These are phyloP conservation scores for Aspergillus taichungensis DNA, from an alignment of 495 filamentous ascomycete genomes.

Conservation along the genomic window DNA sequence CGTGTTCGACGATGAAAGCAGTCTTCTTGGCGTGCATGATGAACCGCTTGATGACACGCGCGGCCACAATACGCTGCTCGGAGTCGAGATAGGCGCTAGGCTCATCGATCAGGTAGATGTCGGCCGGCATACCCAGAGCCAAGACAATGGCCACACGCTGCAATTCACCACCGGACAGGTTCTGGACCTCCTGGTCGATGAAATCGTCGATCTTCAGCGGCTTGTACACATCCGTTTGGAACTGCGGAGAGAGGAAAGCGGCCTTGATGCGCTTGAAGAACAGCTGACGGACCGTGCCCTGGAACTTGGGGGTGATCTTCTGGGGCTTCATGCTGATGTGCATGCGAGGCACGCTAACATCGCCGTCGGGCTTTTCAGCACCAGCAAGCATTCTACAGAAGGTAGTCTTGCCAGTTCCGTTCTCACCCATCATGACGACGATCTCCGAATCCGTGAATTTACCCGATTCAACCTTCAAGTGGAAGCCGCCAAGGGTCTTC, in stretches of 20 bases:
- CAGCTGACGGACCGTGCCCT: slow-evolving; percentile 86
- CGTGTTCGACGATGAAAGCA: slow-evolving; percentile 98
- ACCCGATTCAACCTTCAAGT: slow-evolving; percentile 70
- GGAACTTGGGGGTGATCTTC: slow-evolving; percentile 97
- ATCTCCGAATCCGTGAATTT: slow-evolving; percentile 97
- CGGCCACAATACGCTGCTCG: slow-evolving; percentile 95
- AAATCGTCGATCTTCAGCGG: slow-evolving; percentile 96
- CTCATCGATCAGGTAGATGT: slow-evolving; percentile 98
- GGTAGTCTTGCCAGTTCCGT: slow-evolving; percentile 91
- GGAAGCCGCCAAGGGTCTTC: slow-evolving; percentile 88
- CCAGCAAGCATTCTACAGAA: slow-evolving; percentile 96
- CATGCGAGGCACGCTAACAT: slow-evolving; percentile 73
- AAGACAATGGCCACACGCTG: slow-evolving; percentile 97
- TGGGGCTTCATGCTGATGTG: slow-evolving; percentile 99
- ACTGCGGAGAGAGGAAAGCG: slow-evolving; percentile 90
- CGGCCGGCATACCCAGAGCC: slow-evolving; percentile 88
- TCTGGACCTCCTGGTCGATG: slow-evolving; percentile 98
- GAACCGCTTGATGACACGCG: slow-evolving; percentile 97
- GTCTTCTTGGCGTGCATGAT: slow-evolving; percentile 99
- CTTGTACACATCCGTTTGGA: slow-evolving; percentile 99
- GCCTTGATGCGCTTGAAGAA: slow-evolving; percentile 98
- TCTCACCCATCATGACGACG: slow-evolving; percentile 99
- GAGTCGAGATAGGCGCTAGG: slow-evolving; percentile 93
- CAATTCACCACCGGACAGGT: slow-evolving; percentile 96
- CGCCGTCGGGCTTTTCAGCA: slow-evolving; percentile 78